phyloP scores from a whole-genome alignment of 1,139 yeast genomes.

The Saccharomyces hybrid region DNA sequence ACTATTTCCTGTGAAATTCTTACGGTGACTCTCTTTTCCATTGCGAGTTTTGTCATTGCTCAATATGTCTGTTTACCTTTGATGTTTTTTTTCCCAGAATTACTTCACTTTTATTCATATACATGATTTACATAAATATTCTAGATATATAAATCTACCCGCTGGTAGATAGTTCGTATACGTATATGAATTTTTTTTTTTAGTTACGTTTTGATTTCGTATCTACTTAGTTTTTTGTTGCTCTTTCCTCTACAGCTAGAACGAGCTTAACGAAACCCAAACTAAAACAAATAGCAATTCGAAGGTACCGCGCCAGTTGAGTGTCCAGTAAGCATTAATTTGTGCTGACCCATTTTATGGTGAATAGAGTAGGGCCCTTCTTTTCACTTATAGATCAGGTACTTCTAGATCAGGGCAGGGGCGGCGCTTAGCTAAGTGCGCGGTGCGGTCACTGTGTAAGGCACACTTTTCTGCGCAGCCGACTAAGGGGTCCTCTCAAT shows the following conservation, averaged over 20 bases:
- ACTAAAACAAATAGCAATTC: too few relatives aligned
- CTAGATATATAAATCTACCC: not conserved
- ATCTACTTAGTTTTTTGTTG: not conserved
- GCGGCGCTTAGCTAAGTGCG: not conserved
- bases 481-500: not conserved
- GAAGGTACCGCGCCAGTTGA: too few relatives aligned
- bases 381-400: not conserved
- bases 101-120: not conserved
- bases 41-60: not conserved
- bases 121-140: not conserved
- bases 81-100: not conserved
- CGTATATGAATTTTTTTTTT: not conserved
- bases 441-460: not conserved
- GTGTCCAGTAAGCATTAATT: too few relatives aligned
- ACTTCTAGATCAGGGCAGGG: not conserved
- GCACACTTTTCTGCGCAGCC: not conserved
- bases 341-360: too few relatives aligned
- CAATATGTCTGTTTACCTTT: not conserved
- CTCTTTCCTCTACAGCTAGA: too few relatives aligned
- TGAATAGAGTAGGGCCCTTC: too few relatives aligned
- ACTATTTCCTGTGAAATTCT: too few relatives aligned
- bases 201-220: not conserved
- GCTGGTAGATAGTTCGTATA: not conserved
- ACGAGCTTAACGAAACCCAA: too few relatives aligned
- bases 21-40: not conserved